A percentile compares a stretch with the other conserved stretches of the same genome.
phyloP scores from a whole-genome alignment of 2,329 filamentous ascomycete species.

The Paecilomyces dactylethromorphus region DNA sequence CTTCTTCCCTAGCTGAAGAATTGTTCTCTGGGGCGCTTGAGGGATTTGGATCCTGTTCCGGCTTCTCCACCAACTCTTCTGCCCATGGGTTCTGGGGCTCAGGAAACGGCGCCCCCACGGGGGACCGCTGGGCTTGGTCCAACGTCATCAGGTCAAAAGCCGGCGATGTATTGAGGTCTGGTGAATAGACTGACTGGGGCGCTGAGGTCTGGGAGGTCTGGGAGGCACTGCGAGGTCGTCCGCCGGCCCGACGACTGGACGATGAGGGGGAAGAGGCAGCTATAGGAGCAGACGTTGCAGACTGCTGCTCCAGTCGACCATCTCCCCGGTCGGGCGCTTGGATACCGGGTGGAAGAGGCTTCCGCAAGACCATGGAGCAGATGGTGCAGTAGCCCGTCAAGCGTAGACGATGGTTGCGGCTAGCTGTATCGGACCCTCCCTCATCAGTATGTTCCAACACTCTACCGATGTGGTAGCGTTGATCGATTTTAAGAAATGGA shows the following conservation, averaged over 20 bases:
- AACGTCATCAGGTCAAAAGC: conserved; percentile 32
- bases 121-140: conserved; percentile 30
- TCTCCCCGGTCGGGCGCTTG: conserved; percentile 24
- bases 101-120: conserved; percentile 20
- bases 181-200: conserved; percentile 28
- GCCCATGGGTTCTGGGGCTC: conserved; percentile 25
- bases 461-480: not conserved
- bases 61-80: conserved; percentile 20
- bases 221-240: conserved; percentile 21
- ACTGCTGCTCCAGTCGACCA: conserved; percentile 23
- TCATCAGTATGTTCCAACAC: not conserved
- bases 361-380: conserved; percentile 34
- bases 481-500: not conserved
- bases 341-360: conserved; percentile 30
- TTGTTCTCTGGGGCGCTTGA: not conserved
- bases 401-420: not conserved
- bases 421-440: not conserved
- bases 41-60: conserved; percentile 5
- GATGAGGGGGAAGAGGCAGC: conserved; percentile 18
- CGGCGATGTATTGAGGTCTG: conserved; percentile 31
- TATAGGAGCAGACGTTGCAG: conserved; percentile 20
- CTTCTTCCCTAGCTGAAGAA: not conserved
- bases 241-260: conserved; percentile 19
- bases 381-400: not conserved
- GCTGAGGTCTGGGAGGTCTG: conserved; percentile 18